Conservation (phyloP, 2,329 filamentous ascomycete species). For the Zopfia rhizophila region DNA sequence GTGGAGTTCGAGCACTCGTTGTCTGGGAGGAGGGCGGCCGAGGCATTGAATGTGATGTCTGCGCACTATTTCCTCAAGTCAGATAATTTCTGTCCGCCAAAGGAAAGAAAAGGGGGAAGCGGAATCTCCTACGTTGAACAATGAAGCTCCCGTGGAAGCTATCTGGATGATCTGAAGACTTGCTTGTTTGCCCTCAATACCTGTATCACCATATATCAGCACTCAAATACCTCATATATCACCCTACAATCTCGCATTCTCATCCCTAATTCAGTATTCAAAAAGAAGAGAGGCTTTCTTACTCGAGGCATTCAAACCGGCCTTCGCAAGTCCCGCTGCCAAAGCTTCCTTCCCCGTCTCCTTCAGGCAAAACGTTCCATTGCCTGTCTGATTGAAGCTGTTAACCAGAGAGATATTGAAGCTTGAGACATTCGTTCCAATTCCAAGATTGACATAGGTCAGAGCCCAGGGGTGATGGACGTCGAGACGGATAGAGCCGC, state of each 20-base stretch:
- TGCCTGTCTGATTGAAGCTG: constrained; percentile 61
- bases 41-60: constrained; percentile 55
- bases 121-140: constrained; percentile 54
- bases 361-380: constrained; percentile 59
- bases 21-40: constrained; percentile 48
- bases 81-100: constrained; percentile 6
- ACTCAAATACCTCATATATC: background rate
- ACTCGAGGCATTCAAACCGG: constrained; percentile 30
- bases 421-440: constrained; percentile 53
- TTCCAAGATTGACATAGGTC: constrained; percentile 60
- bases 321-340: constrained; percentile 34
- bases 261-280: no score
- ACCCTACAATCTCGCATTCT: background rate
- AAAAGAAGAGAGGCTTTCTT: constrained; percentile 10
- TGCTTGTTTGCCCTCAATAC: constrained; percentile 53
- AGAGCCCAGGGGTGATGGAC: constrained; percentile 56
- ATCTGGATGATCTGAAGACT: constrained; percentile 60
- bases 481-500: constrained; percentile 55
- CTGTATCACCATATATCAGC: constrained; percentile 19
- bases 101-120: background rate
- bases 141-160: constrained; percentile 48
- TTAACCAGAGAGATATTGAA: constrained; percentile 59
- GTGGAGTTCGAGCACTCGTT: constrained; percentile 54
- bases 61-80: constrained; percentile 49
- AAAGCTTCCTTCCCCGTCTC: constrained; percentile 42